phyloP scores from a whole-genome alignment of 768 basidiomycete genomes.

The Kwoniella pini region DNA sequence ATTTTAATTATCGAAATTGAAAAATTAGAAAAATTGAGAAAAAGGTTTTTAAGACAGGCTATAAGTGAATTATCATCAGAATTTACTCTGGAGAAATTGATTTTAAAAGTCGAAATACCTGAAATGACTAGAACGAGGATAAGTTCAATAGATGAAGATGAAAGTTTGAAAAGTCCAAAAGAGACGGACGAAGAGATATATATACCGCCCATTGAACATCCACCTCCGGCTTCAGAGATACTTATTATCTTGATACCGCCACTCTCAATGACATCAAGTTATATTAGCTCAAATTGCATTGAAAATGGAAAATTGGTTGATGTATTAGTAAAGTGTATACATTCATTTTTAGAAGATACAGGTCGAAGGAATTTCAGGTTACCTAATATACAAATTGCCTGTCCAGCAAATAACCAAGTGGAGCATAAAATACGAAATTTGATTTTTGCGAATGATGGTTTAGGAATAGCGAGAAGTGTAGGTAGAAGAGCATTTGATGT shows the following conservation, averaged over 20 bases:
- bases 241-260: neutral
- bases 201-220: neutral
- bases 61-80: neutral
- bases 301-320: too few relatives aligned
- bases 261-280: neutral
- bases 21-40: neutral
- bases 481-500: neutral
- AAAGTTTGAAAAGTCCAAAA: neutral
- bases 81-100: neutral
- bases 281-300: neutral
- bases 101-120: neutral
- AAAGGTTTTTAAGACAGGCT: neutral
- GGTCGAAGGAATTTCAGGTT: neutral
- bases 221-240: neutral
- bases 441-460: neutral
- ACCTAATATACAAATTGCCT: neutral
- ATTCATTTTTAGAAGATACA: slow-evolving; percentile 1
- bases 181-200: neutral
- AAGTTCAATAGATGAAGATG: neutral
- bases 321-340: neutral
- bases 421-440: too few relatives aligned
- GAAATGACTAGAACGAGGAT: neutral
- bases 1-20: too few relatives aligned
- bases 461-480: neutral
- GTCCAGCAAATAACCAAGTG: neutral